Base-by-base conservation (phyloP, 495 filamentous ascomycete genomes). In the Hypoxylon fuscum region DNA sequence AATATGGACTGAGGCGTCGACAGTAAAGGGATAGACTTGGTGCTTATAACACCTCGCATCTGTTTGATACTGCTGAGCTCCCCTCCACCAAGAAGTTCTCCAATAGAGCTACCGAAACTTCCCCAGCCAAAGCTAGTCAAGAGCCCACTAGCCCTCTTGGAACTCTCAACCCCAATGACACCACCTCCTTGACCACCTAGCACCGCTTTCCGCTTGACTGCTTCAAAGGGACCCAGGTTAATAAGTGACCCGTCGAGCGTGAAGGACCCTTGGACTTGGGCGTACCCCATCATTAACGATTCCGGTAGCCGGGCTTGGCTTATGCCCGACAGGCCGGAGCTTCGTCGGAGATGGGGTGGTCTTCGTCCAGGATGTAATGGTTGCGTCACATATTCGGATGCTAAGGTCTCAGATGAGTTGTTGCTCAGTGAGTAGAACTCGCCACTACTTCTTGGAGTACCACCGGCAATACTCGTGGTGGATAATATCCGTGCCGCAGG, bases 1-100 rank as follows among this genome's bases (percentile, higher is more conserved):
- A 98, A 80, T 59, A 98, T 92, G 5, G 92, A 96, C 74, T 98
- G 95, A n/a, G 94, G 92, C 6, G 95, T 97, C 18, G 93, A 96
- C 15, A 98, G 74, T 34, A 98, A 79, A 2, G 95, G 95, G 34
- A 98, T 88, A 15, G 89, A 88, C 70, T 89, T 90, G 12, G 92
- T 88, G 62, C 79, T 85, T 21, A 88, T 87, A 53, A 89, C 87
- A 0, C 88, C 90, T 63, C 92, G 90, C 91, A 97, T 96, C 68
- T 97, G 91, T 74, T 92, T 92, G 58, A 98, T 90, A 49, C 88
- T 96, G 77, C 93, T 95, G 60, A 93, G 85, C 58, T 96, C 93
- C 42, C 88, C 88, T 15, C 88, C 87, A 7, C 93, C 92, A 5
- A 97, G 79, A 6, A 98, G 76, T 49, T 96, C 92, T 58, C 87